Evolutionary conservation across 148 eudicot genomes (phyloP).

Genomic region (Limonium bicolor): DNA sequence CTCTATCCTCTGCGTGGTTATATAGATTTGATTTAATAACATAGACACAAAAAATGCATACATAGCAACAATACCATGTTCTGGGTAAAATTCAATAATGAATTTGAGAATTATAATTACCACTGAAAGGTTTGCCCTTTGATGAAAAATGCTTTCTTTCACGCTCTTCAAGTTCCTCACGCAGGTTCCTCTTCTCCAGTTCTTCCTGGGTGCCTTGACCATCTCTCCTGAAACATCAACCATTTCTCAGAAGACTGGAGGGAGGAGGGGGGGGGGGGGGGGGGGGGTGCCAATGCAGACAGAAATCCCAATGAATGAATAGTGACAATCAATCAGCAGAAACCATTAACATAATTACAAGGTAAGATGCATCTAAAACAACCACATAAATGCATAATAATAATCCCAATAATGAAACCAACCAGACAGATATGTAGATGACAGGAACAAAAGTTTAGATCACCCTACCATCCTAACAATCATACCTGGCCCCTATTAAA

Average conservation of each 20-base stretch:
- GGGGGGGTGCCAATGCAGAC: not conserved
- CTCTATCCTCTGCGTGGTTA: slow-evolving; percentile 86
- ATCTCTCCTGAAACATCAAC: slow-evolving; percentile 43
- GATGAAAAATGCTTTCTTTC: slow-evolving; percentile 80
- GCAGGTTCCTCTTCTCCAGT: slow-evolving; percentile 64
- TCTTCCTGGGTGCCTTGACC: slow-evolving; percentile 90
- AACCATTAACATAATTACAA: too few relatives aligned
- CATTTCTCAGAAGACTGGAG: too few relatives aligned
- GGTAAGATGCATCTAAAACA: too few relatives aligned
- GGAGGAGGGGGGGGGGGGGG: too few relatives aligned
- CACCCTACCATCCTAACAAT: too few relatives aligned
- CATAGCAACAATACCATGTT: not conserved
- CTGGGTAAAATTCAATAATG: not conserved
- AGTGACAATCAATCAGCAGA: too few relatives aligned
- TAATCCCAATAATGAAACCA: too few relatives aligned
- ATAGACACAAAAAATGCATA: not conserved
- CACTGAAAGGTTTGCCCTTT: slow-evolving; percentile 35
- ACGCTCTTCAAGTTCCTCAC: slow-evolving; percentile 74
- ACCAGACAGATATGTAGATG: too few relatives aligned
- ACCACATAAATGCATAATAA: too few relatives aligned
- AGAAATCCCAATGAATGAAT: too few relatives aligned
- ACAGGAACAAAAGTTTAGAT: too few relatives aligned
- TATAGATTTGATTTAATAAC: slow-evolving; percentile 6
- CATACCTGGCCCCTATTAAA: too few relatives aligned
- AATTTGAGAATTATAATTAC: slow-evolving; percentile 2